These are phyloP conservation scores for Geosmithia flava DNA, from an alignment of 2,329 filamentous ascomycete species.

Conservation along the genomic window DNA sequence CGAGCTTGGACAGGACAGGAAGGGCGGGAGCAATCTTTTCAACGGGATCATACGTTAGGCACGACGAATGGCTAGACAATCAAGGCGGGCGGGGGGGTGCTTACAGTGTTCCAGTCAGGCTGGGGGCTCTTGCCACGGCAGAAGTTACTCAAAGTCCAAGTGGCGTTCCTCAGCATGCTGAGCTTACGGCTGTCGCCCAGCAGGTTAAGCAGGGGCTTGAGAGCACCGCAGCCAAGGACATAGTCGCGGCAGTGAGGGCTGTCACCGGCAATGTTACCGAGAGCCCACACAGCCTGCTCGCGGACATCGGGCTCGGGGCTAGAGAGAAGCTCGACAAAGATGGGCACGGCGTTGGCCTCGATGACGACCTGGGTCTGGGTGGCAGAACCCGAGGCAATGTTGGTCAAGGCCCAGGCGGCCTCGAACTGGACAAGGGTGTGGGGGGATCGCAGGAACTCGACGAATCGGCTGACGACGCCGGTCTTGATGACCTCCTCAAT, in stretches of 20 bases:
- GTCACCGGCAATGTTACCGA: slow-evolving; percentile 97
- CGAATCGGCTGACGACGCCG: slow-evolving; percentile 91
- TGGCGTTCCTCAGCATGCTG: slow-evolving; percentile 97
- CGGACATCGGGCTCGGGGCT: slow-evolving; percentile 96
- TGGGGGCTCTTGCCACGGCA: slow-evolving; percentile 99
- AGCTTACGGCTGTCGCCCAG: slow-evolving; percentile 96
- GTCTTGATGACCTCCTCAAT: slow-evolving; percentile 99
- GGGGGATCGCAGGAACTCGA: slow-evolving; percentile 94
- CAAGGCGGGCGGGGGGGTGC: slow-evolving; percentile 19
- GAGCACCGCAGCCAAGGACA: slow-evolving; percentile 79
- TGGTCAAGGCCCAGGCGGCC: slow-evolving; percentile 97
- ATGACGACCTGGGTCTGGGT: slow-evolving; percentile 98
- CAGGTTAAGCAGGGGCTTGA: slow-evolving; percentile 79
- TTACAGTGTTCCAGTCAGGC: slow-evolving; percentile 91
- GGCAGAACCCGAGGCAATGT: slow-evolving; percentile 95
- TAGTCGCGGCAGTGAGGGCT: slow-evolving; percentile 97
- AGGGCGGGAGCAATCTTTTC: slow-evolving; percentile 82
- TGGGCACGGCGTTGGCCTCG: slow-evolving; percentile 92
- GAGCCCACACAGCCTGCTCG: slow-evolving; percentile 96
- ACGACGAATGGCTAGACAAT: neutral
- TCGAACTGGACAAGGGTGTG: slow-evolving; percentile 98
- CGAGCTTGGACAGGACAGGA: slow-evolving; percentile 89
- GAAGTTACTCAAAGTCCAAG: slow-evolving; percentile 99
- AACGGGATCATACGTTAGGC: slow-evolving; percentile 2
- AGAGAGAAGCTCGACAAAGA: slow-evolving; percentile 90